phyloP scores from a whole-genome alignment of 495 filamentous ascomycete genomes.

The Clavariopsis aquatica region DNA sequence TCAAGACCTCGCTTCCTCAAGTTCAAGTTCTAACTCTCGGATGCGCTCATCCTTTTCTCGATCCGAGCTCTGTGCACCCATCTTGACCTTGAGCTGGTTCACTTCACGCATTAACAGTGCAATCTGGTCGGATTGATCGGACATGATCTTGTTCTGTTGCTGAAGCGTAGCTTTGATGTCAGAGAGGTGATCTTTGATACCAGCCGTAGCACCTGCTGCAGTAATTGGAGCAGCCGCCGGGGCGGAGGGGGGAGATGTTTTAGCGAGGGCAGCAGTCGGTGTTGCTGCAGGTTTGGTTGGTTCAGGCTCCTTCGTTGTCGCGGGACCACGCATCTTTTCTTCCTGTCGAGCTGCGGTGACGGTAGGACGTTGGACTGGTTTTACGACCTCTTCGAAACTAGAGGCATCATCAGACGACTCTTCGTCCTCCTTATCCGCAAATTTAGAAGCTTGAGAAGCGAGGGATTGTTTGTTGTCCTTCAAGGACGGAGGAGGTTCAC shows the following conservation, averaged over 20 bases:
- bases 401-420: constrained; percentile 65
- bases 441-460: constrained; percentile 78
- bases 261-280: constrained; percentile 35
- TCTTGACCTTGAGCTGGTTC: constrained; percentile 66
- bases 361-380: constrained; percentile 56
- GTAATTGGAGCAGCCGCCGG: constrained; percentile 32
- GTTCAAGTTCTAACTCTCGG: constrained; percentile 66
- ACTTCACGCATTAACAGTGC: constrained; percentile 65
- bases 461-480: constrained; percentile 84
- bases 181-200: constrained; percentile 49
- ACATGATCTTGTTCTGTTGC: constrained; percentile 63
- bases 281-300: constrained; percentile 43
- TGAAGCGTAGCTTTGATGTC: constrained; percentile 68
- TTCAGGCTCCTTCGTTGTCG: constrained; percentile 35
- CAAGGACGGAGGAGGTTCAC: constrained; percentile 65
- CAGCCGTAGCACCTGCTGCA: constrained; percentile 40
- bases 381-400: constrained; percentile 81
- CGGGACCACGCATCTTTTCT: constrained; percentile 34
- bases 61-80: constrained; percentile 53
- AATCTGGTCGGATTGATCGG: constrained; percentile 63
- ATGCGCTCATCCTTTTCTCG: constrained; percentile 65
- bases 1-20: constrained; percentile 56
- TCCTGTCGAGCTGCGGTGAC: constrained; percentile 37
- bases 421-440: constrained; percentile 70
- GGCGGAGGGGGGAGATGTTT: constrained; percentile 15